phyloP scores from a whole-genome alignment of 768 basidiomycete genomes.

The Tricholoma terreum region DNA sequence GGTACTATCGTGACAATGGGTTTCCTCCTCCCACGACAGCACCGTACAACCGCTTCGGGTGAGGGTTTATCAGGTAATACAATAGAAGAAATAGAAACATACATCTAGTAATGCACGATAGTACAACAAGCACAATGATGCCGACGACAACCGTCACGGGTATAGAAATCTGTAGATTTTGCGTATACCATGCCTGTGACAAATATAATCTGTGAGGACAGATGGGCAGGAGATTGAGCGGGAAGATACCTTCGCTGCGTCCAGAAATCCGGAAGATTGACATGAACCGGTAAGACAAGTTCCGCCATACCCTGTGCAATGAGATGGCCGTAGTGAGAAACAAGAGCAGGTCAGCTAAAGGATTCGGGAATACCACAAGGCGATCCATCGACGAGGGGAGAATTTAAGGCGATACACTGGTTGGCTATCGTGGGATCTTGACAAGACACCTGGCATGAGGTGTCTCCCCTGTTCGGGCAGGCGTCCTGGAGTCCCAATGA shows the following conservation, averaged over 20 bases:
- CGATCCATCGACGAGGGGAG: constrained; percentile 75
- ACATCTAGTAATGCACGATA: constrained; percentile 50
- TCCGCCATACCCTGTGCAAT: constrained; percentile 62
- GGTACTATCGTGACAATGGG: constrained; percentile 1
- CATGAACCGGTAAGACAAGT: constrained; percentile 63
- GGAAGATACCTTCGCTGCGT: constrained; percentile 54
- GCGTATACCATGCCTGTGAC: constrained; percentile 66
- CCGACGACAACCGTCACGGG: constrained; percentile 74
- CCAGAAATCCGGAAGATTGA: constrained; percentile 52
- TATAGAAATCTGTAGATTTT: constrained; percentile 77
- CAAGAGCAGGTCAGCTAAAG: neutral
- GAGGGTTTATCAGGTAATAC: neutral
- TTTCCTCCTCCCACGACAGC: constrained; percentile 26
- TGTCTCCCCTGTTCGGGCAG: constrained; percentile 63
- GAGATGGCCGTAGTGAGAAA: constrained; percentile 11
- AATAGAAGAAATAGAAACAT: constrained; percentile 16
- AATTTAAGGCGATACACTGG: constrained; percentile 68
- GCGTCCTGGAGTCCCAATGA: constrained; percentile 66
- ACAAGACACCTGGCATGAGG: constrained; percentile 76
- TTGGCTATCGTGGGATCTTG: constrained; percentile 60
- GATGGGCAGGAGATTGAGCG: constrained; percentile 5
- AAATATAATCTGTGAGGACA: constrained; percentile 6
- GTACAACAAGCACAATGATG: constrained; percentile 54
- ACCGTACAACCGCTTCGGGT: constrained; percentile 32
- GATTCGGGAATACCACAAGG: constrained; percentile 61